Evolutionary conservation across 78 protist genomes (phyloP).

Genomic region (Mastigamoeba balamuthi): DNA sequence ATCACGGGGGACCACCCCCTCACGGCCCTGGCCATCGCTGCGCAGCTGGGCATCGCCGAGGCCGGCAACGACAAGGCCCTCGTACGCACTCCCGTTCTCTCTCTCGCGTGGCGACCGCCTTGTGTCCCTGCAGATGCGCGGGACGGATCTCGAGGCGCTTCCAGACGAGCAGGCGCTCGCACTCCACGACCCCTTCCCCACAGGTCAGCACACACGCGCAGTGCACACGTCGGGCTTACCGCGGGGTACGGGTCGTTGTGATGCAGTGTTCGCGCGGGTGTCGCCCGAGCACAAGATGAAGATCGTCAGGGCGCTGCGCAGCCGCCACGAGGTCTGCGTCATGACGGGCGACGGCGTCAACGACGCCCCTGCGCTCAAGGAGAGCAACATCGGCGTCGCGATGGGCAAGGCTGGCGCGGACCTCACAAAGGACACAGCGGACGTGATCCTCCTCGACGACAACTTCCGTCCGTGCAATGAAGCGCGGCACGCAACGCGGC

Average conservation of each 20-base stretch:
- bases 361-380: constrained; percentile 43
- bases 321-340: not conserved
- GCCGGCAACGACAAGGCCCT: constrained; percentile 56
- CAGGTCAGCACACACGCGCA: too few species aligned
- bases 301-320: not conserved
- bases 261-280: constrained; percentile 6
- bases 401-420: constrained; percentile 97
- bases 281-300: constrained; percentile 11
- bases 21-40: constrained; percentile 89
- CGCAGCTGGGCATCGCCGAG: constrained; percentile 79
- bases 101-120: too few species aligned
- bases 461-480: too few species aligned
- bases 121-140: too few species aligned
- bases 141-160: too few species aligned
- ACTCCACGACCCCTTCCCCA: too few species aligned
- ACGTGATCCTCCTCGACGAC: too few species aligned
- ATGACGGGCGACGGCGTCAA: constrained; percentile 41
- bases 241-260: constrained; percentile 27
- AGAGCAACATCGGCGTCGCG: constrained; percentile 93
- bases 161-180: too few species aligned
- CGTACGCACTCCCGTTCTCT: too few species aligned
- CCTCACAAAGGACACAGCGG: constrained; percentile 6
- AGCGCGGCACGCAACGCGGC: too few species aligned
- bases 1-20: constrained; percentile 57
- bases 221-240: too few species aligned